phyloP scores from a whole-genome alignment of 2,329 filamentous ascomycete species.

The Alternaria triticina region DNA sequence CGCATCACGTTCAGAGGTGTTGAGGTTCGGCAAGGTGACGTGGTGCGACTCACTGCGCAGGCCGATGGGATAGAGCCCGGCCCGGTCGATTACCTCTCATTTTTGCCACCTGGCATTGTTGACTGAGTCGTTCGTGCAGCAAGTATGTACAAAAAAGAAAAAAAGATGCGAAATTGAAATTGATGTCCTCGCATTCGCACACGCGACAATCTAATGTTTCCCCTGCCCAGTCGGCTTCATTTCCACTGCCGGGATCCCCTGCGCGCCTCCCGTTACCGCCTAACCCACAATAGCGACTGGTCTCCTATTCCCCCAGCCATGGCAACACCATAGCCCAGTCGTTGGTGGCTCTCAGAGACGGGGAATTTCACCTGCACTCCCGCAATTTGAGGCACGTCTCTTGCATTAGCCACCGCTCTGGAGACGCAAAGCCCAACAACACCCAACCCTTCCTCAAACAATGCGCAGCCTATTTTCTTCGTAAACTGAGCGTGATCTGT shows the following conservation, averaged over 20 bases:
- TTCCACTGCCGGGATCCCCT: conserved; percentile 14
- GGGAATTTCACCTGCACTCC: conserved; percentile 9
- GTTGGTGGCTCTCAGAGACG: conserved; percentile 18
- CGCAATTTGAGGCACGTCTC: not conserved
- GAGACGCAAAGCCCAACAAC: not conserved
- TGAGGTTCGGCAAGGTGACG: conserved; percentile 58
- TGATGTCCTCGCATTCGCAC: not conserved
- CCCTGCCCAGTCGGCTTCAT: conserved; percentile 16
- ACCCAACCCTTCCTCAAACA: not conserved
- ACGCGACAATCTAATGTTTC: not conserved
- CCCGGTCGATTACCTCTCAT: conserved; percentile 69
- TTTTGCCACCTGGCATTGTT: conserved; percentile 64
- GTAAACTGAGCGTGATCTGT: not conserved
- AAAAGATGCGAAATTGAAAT: conserved; percentile 1
- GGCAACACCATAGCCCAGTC: conserved; percentile 9
- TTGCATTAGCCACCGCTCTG: conserved; percentile 10
- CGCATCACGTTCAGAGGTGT: conserved; percentile 65
- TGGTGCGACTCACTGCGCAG: conserved; percentile 62
- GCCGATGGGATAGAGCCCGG: conserved; percentile 68
- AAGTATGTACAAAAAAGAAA: not conserved
- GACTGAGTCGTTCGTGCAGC: conserved; percentile 51
- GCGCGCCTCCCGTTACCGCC: conserved; percentile 1
- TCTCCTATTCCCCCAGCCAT: conserved; percentile 15
- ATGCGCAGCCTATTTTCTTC: not conserved
- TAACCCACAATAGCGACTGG: conserved; percentile 2